Evolutionary conservation across 2,329 filamentous ascomycete genomes (phyloP).

Genomic region (Fusarium hostae): DNA sequence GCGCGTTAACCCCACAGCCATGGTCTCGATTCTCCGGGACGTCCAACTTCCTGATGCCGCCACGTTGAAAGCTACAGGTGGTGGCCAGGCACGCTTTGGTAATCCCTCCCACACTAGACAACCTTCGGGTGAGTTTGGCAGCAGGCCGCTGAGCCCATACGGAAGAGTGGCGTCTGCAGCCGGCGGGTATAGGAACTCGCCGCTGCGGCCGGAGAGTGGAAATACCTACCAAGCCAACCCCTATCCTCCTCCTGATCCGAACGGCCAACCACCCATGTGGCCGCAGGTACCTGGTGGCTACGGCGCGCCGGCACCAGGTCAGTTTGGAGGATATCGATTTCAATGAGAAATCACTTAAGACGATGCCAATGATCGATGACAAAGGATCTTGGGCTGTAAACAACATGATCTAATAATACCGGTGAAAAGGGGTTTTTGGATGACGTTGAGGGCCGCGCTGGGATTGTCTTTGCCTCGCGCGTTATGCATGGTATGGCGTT

Average conservation of each 20-base stretch:
- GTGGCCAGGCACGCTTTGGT: conserved; percentile 50
- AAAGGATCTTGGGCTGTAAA: background rate
- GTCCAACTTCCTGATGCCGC: conserved; percentile 72
- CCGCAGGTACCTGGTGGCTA: conserved; percentile 46
- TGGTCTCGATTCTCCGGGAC: conserved; percentile 79
- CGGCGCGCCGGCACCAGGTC: conserved; percentile 48
- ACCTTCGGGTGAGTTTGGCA: conserved; percentile 56
- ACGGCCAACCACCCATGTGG: conserved; percentile 44
- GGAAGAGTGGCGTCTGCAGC: conserved; percentile 54
- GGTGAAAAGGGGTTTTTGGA: conserved; percentile 29
- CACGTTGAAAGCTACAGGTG: conserved; percentile 62
- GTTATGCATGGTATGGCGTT: conserved; percentile 46
- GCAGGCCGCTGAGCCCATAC: conserved; percentile 62
- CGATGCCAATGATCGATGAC: background rate
- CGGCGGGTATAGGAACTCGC: conserved; percentile 62
- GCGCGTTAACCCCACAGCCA: conserved; percentile 74
- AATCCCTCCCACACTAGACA: conserved; percentile 54
- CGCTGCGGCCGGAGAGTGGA: conserved; percentile 59
- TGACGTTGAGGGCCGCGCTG: conserved; percentile 27
- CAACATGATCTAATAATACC: conserved; percentile 26
- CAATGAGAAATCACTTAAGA: conserved; percentile 23
- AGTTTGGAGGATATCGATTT: conserved; percentile 52
- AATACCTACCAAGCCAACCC: conserved; percentile 43
- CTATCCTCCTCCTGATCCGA: conserved; percentile 47
- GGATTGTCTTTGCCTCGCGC: conserved; percentile 43